Evolutionary conservation across 805 yeast species (phyloP).

Genomic region (Metschnikowia noctiluminum): DNA sequence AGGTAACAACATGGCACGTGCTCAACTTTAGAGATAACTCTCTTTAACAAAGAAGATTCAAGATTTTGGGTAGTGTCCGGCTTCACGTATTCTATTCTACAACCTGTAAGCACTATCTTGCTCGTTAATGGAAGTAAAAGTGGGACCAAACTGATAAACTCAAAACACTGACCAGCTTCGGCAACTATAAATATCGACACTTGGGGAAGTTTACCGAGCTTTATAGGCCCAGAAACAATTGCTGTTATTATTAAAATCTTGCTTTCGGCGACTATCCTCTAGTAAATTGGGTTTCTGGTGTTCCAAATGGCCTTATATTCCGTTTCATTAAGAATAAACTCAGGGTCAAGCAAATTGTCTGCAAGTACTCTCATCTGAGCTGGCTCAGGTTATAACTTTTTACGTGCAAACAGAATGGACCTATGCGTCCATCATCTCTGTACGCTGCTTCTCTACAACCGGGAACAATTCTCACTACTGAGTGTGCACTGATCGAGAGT

Average conservation of each 20-base stretch:
- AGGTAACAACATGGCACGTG: not conserved
- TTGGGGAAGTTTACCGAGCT: conserved; percentile 59
- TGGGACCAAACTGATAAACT: conserved; percentile 79
- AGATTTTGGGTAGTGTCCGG: conserved; percentile 36
- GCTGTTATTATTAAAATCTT: conserved; percentile 88
- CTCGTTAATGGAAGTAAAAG: conserved; percentile 86
- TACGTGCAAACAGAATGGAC: not conserved
- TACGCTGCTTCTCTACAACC: not conserved
- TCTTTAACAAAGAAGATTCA: not conserved
- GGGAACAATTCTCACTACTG: conserved; percentile 37
- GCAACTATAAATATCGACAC: conserved; percentile 69
- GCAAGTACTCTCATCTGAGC: not conserved
- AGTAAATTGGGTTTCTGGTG: not conserved
- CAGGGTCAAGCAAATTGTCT: not conserved
- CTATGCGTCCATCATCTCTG: not conserved
- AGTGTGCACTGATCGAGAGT: conserved; percentile 77
- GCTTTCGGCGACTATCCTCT: conserved; percentile 47
- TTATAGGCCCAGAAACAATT: conserved; percentile 80
- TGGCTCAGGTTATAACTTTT: not conserved
- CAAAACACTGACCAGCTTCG: conserved; percentile 91
- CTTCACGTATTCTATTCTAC: no score
- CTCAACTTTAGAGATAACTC: not conserved
- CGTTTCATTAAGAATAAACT: conserved; percentile 2
- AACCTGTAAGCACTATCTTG: conserved; percentile 82
- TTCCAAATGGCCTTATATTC: conserved; percentile 40